Evolutionary conservation across 148 eudicot species (phyloP), one percentile per base, ranked within the genome.

Genomic region (Vaccinium macrocarpon): DNA sequence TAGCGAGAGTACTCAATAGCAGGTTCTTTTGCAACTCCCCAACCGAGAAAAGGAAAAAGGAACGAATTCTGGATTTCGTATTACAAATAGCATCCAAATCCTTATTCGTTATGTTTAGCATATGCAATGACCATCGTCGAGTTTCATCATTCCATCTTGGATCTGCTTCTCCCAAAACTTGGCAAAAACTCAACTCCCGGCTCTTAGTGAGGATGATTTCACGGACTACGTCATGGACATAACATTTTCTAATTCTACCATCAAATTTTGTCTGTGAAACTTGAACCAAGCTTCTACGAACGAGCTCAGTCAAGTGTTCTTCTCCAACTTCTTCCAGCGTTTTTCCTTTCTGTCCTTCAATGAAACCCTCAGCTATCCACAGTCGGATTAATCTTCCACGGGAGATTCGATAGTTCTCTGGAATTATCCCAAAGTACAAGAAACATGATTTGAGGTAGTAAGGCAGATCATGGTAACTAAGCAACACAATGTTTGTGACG

Each of bases 331-430:
- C 75, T 59, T 81, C 83, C 6, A 59, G 19, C 0, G 29, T 48
- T 38, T 23, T 62, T 0, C 52, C 73, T 21, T 14, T 62, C 0
- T 46, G 46, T n/a, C 25, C 71, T 81, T 81, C 18, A 16, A 59
- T n/a, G 25, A 81, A 81, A 1, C 83, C 38, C 23, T 81, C 83
- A 0, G 83, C 71, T 2, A 81, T 42, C 83, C 83, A 81, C 1
- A 81, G 29, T 52, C 83, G 29, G 1, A 81, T 46, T 42, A 62
- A 14, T 64, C 73, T 42, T 38, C 74, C 27, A 38, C 25, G 46
- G 23, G 6, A 21, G 27, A 81, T 81, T 11, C 7, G 46, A 13
- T 48, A 64, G 23, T 64, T 56, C 21, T 81, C 53, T 0, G 74
- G 83, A 1, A 59, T 15, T 14, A 81, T 64, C 19, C 83, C 15